Evolutionary conservation across 148 eudicot species (phyloP).

Genomic region (Pharnaceum exiguum): DNA sequence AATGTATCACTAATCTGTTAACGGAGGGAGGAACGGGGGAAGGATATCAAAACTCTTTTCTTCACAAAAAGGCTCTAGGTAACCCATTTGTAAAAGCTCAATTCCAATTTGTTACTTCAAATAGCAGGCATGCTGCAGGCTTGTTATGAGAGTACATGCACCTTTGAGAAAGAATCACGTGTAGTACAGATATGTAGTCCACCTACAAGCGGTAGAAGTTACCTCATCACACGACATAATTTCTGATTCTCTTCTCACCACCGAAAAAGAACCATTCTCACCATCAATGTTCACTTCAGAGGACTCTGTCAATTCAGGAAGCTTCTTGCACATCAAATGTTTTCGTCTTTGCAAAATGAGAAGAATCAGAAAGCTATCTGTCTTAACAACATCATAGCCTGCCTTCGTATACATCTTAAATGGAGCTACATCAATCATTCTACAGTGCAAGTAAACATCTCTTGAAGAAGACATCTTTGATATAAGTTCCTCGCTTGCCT

Average conservation of each 20-base stretch:
- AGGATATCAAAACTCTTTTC: no score
- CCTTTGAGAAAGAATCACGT: no score
- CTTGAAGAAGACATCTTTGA: conserved; percentile 61
- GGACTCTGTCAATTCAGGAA: conserved; percentile 30
- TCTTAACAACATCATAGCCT: conserved; percentile 68
- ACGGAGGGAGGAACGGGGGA: no score
- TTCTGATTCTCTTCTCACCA: conserved; percentile 5
- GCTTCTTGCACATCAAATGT: conserved; percentile 83
- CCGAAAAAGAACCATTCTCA: neutral
- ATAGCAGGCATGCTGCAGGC: no score
- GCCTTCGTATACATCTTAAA: conserved; percentile 86
- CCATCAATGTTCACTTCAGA: neutral
- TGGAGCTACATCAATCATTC: conserved; percentile 87
- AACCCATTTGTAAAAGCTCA: no score
- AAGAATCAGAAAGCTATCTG: conserved; percentile 66
- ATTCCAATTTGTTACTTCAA: no score
- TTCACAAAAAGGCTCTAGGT: no score
- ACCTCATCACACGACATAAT: conserved; percentile 15
- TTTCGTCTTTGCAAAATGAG: conserved; percentile 79
- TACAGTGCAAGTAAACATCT: conserved; percentile 78
- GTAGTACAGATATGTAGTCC: no score
- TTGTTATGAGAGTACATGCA: no score
- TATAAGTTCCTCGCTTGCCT: conserved; percentile 86
- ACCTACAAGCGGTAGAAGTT: no score
- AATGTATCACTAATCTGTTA: no score